Base-by-base conservation (phyloP, 2,329 filamentous ascomycete genomes). In the Laburnicola sp. region DNA sequence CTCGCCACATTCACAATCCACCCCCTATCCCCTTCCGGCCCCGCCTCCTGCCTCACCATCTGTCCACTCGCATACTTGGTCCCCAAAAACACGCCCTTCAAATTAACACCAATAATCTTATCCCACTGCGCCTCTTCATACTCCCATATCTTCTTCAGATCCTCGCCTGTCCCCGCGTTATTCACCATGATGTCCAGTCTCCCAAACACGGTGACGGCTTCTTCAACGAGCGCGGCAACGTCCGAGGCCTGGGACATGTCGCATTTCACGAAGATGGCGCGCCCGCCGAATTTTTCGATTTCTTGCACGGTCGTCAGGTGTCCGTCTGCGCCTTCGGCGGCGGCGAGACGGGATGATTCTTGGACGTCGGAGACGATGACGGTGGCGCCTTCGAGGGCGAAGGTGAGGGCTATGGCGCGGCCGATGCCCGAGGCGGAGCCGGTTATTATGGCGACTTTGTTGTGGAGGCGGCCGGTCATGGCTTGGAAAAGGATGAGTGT, bases 1-100 rank as follows among this genome's bases (percentile, higher is more conserved):
- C 75, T 79, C 0, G 80, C 72, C 2, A 82, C 67, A 59, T 85
- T 85, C 52, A 84, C 72, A 57, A 85, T 84, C 58, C 73, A 71
- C 2, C 81, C 82, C 28, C 80, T 66, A 47, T 72, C 66, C 9
- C 65, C 65, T 26, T 37, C 59, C 21, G 56, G 23, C 3, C 70
- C 63, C 0, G 69, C 72, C 0, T 75, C 66, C 53, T 84, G 82
- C 5, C 68, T 66, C 8, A 81, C 64, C 78, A 84, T 82, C 53
- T 82, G 80, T 0, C 52, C 48, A 1, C 72, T 64, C 1, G 76
- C 76, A 53, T 76, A 78, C 43, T 81, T 82, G 50, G 68, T 75
- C 0, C 75, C 75, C 0, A 72, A 57, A 44, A 76, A 77, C 0
- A 76, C 74, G 7, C 73, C 73, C 2, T 62, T 70, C 3, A 68